phyloP scores from a whole-genome alignment of 108 stramenopile genomes.

The Cyclotella sp. region DNA sequence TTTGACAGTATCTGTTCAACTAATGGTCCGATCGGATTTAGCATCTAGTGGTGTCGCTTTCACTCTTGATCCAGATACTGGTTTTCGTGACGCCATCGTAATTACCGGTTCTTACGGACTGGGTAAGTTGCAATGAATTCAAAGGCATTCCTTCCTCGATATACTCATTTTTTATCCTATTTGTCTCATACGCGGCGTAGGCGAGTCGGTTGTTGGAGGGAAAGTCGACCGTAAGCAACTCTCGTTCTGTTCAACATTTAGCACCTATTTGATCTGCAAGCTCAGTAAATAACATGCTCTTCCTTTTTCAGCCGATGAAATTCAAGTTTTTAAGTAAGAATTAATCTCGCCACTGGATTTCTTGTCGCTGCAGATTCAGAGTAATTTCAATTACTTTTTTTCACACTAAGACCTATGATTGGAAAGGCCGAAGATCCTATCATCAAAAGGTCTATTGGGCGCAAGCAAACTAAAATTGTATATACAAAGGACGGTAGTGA shows the following conservation, averaged over 20 bases:
- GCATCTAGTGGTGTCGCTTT: conserved; percentile 49
- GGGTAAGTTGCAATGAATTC: not conserved
- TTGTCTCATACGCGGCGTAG: not conserved
- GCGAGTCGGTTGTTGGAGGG: conserved; percentile 52
- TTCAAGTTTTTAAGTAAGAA: conserved; percentile 41
- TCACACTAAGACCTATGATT: conserved; percentile 33
- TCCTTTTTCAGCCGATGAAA: conserved; percentile 5
- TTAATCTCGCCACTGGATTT: not conserved
- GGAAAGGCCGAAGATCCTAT: conserved; percentile 50
- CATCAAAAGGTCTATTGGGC: conserved; percentile 36
- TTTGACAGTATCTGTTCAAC: conserved; percentile 41
- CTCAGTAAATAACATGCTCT: not conserved
- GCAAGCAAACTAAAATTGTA: conserved; percentile 42
- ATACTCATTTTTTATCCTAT: not conserved
- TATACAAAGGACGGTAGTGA: conserved; percentile 40
- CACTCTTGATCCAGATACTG: conserved; percentile 53
- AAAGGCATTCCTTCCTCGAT: too few species aligned
- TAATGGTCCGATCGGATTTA: conserved; percentile 49
- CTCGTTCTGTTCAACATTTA: not conserved
- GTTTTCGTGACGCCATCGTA: conserved; percentile 49
- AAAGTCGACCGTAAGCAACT: conserved; percentile 47
- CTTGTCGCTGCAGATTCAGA: not conserved
- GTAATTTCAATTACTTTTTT: not conserved
- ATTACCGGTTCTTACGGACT: conserved; percentile 54
- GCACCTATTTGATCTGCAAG: not conserved